Percentiles rank a stretch among this genome's conserved stretches.
Conservation (phyloP, 345 rosid genomes). For the Brassica rapa region DNA sequence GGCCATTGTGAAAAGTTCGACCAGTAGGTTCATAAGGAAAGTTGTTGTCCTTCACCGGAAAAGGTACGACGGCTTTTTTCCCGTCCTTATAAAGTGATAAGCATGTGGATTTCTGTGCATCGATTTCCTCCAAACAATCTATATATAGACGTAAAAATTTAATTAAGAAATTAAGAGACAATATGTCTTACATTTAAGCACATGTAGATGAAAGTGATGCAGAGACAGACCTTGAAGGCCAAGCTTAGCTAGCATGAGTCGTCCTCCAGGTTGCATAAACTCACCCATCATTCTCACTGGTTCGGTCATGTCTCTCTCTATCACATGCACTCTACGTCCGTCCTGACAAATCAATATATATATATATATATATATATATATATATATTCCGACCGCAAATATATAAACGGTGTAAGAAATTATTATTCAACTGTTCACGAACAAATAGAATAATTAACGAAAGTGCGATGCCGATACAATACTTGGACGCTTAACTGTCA, state of each 20-base stretch:
- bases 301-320: constrained; percentile 64
- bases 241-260: constrained; percentile 58
- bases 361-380: no score
- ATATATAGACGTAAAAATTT: constrained; percentile 7
- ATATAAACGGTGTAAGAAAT: not conserved
- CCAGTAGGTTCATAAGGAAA: constrained; percentile 31
- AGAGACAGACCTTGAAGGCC: constrained; percentile 54
- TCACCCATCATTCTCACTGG: constrained; percentile 72
- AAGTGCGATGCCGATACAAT: not conserved
- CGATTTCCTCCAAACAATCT: constrained; percentile 46
- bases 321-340: constrained; percentile 61
- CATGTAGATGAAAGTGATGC: not conserved
- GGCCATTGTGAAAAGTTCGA: constrained; percentile 40
- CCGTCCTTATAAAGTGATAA: constrained; percentile 35
- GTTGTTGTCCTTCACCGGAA: constrained; percentile 31
- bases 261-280: constrained; percentile 70
- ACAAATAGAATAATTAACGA: not conserved
- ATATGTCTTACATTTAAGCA: not conserved
- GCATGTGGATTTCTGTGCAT: constrained; percentile 22
- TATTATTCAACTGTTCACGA: not conserved
- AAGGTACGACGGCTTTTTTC: not conserved
- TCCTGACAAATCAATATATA: constrained; percentile 29
- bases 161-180: not conserved
- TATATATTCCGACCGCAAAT: not conserved
- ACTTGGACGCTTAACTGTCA: not conserved